Evolutionary conservation across 2,329 filamentous ascomycete genomes (phyloP).

Genomic region (Microascus cirrosus): DNA sequence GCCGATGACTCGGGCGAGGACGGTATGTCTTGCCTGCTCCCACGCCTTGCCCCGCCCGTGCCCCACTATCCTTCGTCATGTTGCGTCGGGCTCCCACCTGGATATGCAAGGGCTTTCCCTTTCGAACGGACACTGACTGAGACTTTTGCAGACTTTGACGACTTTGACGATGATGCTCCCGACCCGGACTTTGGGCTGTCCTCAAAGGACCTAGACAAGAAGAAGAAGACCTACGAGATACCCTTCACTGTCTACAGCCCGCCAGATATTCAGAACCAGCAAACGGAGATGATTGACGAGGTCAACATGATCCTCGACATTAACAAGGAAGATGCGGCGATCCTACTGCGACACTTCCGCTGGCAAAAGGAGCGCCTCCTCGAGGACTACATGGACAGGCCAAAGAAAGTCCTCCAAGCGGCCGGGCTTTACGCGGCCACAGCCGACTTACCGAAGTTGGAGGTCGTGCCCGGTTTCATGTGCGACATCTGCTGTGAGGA

Average conservation of each 20-base stretch:
- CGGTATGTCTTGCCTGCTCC: slow-evolving; percentile 1
- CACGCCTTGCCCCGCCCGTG: neutral
- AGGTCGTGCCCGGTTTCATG: slow-evolving; percentile 63
- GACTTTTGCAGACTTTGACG: slow-evolving; percentile 37
- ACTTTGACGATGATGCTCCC: slow-evolving; percentile 43
- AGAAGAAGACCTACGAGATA: slow-evolving; percentile 70
- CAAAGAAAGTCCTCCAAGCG: slow-evolving; percentile 67
- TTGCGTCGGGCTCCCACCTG: neutral
- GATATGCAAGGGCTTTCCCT: neutral
- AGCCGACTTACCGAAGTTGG: slow-evolving; percentile 53
- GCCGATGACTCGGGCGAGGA: slow-evolving; percentile 34
- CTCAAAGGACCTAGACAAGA: slow-evolving; percentile 55
- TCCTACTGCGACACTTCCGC: slow-evolving; percentile 75
- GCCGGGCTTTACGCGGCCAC: slow-evolving; percentile 66
- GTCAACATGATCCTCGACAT: slow-evolving; percentile 87
- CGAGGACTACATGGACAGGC: slow-evolving; percentile 90
- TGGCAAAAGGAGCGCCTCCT: slow-evolving; percentile 97
- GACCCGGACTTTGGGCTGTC: slow-evolving; percentile 41
- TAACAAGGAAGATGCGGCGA: slow-evolving; percentile 79
- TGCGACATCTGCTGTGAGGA: slow-evolving; percentile 98
- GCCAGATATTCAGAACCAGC: slow-evolving; percentile 70
- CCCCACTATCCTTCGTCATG: neutral
- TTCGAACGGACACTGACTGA: neutral
- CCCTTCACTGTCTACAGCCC: slow-evolving; percentile 75
- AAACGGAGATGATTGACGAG: slow-evolving; percentile 77